Conservation (phyloP, 202 grass and related monocot species). For the Zoysia matrella region DNA sequence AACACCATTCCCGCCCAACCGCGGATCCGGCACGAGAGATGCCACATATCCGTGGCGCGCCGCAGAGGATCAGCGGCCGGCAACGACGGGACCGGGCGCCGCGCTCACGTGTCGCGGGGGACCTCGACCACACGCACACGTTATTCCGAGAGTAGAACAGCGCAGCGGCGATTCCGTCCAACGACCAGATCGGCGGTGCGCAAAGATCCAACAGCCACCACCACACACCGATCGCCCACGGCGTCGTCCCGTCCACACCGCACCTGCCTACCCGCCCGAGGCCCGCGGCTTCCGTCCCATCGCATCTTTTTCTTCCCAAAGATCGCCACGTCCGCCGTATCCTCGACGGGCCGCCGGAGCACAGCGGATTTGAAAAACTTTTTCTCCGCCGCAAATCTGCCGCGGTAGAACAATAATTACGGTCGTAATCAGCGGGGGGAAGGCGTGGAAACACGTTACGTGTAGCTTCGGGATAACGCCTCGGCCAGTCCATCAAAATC, state of each 20-base stretch:
- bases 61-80: conserved; percentile 19
- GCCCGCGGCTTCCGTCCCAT: not conserved
- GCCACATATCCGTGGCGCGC: not conserved
- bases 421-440: not conserved
- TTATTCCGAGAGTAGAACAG: conserved; percentile 50
- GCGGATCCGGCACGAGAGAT: not conserved
- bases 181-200: conserved; percentile 38
- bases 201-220: conserved; percentile 22
- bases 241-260: conserved; percentile 44
- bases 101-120: conserved; percentile 47
- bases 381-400: conserved; percentile 5
- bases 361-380: conserved; percentile 20
- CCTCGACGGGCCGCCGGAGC: conserved; percentile 2
- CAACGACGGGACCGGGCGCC: conserved; percentile 22
- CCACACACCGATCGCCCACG: conserved; percentile 23
- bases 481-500: no score
- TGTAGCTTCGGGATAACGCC: not conserved
- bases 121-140: conserved; percentile 51
- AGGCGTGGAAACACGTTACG: not conserved
- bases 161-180: conserved; percentile 40
- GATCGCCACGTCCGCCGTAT: conserved; percentile 27
- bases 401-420: not conserved
- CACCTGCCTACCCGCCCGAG: conserved; percentile 28
- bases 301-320: not conserved
- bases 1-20: not conserved